These are phyloP conservation scores for Streptanthus diversifolius DNA, from an alignment of 345 rosid genomes.

Conservation along the genomic window DNA sequence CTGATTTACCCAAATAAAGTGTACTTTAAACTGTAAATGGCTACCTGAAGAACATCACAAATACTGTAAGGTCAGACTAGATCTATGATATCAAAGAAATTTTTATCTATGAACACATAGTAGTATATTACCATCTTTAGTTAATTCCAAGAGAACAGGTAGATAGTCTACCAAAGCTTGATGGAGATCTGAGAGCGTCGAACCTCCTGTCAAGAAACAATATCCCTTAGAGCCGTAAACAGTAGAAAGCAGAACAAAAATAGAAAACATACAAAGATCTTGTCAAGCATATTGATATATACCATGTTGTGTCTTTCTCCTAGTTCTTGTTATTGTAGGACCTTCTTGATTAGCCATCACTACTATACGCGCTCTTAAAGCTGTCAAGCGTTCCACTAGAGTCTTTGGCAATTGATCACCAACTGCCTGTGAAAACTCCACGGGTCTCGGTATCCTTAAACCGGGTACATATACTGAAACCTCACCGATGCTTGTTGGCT, in stretches of 20 bases:
- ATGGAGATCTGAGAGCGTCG: constrained; percentile 89
- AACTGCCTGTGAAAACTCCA: constrained; percentile 70
- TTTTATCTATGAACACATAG: not conserved
- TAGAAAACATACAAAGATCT: not conserved
- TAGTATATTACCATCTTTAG: constrained; percentile 64
- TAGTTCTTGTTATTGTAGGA: constrained; percentile 85
- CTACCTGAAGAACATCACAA: constrained; percentile 47
- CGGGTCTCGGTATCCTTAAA: constrained; percentile 86
- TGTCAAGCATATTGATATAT: not conserved
- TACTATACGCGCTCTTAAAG: constrained; percentile 86
- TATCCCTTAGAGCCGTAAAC: constrained; percentile 18
- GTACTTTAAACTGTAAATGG: constrained; percentile 73
- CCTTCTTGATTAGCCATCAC: constrained; percentile 99
- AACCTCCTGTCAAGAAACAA: constrained; percentile 60
- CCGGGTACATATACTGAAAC: constrained; percentile 89
- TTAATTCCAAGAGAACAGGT: constrained; percentile 86
- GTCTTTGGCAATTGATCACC: constrained; percentile 67
- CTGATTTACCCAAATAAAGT: constrained; percentile 87
- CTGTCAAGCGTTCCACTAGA: constrained; percentile 75
- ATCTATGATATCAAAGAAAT: constrained; percentile 17
- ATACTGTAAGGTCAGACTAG: constrained; percentile 6
- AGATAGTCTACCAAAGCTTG: constrained; percentile 97
- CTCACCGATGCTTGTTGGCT: constrained; percentile 87
- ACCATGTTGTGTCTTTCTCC: constrained; percentile 99
- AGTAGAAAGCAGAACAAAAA: not conserved